A percentile compares a stretch with the other conserved stretches of the same genome.
Conservation (phyloP, 495 filamentous ascomycete genomes). For the Xylaria flabelliformis region DNA sequence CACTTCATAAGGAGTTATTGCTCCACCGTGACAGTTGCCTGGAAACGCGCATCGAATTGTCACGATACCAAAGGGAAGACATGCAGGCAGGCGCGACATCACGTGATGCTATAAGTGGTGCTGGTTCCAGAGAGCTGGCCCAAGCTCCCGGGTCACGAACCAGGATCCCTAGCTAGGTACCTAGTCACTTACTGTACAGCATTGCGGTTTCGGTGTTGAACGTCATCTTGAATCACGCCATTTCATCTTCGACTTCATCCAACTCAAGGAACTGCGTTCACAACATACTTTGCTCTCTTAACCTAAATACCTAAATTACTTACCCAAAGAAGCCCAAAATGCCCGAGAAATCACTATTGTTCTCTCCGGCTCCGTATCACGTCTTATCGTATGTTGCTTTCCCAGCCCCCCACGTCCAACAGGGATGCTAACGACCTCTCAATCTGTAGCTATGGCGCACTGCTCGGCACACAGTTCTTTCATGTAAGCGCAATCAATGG, state of each 20-base stretch:
- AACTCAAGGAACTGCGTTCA: not conserved
- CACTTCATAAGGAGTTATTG: not conserved
- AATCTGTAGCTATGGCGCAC: slow-evolving; percentile 70
- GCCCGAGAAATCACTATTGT: slow-evolving; percentile 45
- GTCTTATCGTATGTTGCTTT: slow-evolving; percentile 66
- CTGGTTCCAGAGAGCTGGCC: not conserved
- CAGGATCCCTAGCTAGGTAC: not conserved
- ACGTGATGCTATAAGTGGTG: slow-evolving; percentile 13
- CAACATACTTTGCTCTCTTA: not conserved
- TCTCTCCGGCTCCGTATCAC: slow-evolving; percentile 75
- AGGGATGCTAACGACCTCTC: slow-evolving; percentile 21
- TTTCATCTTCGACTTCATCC: slow-evolving; percentile 7
- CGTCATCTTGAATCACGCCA: slow-evolving; percentile 13
- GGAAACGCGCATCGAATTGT: slow-evolving; percentile 10
- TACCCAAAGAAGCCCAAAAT: slow-evolving; percentile 28
- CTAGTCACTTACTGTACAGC: not conserved
- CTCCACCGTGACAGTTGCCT: slow-evolving; percentile 22
- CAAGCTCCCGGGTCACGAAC: not conserved
- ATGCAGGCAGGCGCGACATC: slow-evolving; percentile 18
- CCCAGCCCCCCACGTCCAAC: not conserved
- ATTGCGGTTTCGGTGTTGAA: not conserved
- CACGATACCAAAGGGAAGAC: slow-evolving; percentile 11
- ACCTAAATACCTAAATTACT: not conserved
- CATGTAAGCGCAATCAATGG: slow-evolving; percentile 59
- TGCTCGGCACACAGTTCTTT: slow-evolving; percentile 79